Percentiles rank a stretch among this genome's conserved stretches.
Evolutionary conservation across 2,329 filamentous ascomycete species (phyloP).

Genomic region (Colletotrichum phormii): DNA sequence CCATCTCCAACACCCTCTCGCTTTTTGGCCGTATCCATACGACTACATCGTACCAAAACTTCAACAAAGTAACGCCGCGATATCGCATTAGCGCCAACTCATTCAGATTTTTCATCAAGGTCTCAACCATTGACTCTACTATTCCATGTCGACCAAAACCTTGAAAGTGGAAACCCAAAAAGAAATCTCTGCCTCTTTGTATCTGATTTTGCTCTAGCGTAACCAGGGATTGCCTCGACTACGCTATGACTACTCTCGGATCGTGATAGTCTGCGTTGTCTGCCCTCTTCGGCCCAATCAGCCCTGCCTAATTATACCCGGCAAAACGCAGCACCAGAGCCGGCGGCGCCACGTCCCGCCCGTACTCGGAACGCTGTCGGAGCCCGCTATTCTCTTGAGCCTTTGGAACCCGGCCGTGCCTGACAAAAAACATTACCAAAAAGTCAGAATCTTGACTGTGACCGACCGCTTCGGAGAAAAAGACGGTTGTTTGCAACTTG

Average conservation of each 20-base stretch:
- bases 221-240: background rate
- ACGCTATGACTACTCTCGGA: background rate
- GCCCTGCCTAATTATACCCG: background rate
- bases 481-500: background rate
- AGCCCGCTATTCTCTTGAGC: background rate
- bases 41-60: background rate
- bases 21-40: background rate
- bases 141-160: background rate
- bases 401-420: background rate
- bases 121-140: background rate
- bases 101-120: background rate
- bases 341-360: background rate
- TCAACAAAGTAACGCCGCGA: background rate
- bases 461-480: background rate
- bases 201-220: slow-evolving; percentile 7
- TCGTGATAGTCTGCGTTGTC: background rate
- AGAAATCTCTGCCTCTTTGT: slow-evolving; percentile 23
- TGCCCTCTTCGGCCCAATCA: background rate
- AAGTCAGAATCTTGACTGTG: background rate
- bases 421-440: background rate
- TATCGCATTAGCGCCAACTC: background rate
- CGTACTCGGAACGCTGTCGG: background rate
- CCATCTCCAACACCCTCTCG: background rate
- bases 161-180: slow-evolving; percentile 18
- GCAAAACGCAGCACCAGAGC: background rate